Conservation (phyloP, 2,329 filamentous ascomycete species). For the Cladosporium austrohemisphaericum region DNA sequence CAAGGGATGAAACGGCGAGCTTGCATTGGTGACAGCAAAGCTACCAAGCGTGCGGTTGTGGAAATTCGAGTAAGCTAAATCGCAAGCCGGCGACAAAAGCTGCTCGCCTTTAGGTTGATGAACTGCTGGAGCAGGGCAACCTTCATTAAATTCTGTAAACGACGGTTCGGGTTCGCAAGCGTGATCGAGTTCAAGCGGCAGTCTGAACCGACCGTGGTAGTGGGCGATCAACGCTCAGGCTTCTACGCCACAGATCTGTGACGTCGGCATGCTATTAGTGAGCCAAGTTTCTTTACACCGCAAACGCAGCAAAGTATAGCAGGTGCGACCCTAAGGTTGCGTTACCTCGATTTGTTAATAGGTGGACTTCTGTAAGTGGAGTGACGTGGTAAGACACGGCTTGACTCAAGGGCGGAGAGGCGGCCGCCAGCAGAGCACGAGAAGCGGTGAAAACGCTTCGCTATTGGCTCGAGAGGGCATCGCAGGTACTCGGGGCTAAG, state of each 20-base stretch:
- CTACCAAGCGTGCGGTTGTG: background rate
- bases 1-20: slow-evolving; percentile 33
- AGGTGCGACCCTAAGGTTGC: slow-evolving; percentile 11
- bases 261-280: slow-evolving; percentile 24
- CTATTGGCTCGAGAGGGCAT: slow-evolving; percentile 5
- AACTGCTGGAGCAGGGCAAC: slow-evolving; percentile 18
- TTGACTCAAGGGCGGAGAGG: slow-evolving; percentile 14
- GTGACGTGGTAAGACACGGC: slow-evolving; percentile 16
- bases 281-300: slow-evolving; percentile 12
- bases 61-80: background rate
- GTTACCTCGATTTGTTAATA: slow-evolving; percentile 5
- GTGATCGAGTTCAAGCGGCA: slow-evolving; percentile 13
- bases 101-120: slow-evolving; percentile 8
- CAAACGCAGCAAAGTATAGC: slow-evolving; percentile 10
- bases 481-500: slow-evolving; percentile 3
- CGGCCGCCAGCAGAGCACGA: slow-evolving; percentile 6
- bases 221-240: slow-evolving; percentile 30
- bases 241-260: slow-evolving; percentile 22
- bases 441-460: slow-evolving; percentile 11
- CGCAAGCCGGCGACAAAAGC: background rate
- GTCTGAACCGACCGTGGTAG: slow-evolving; percentile 7
- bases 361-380: slow-evolving; percentile 6
- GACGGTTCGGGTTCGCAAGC: slow-evolving; percentile 5
- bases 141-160: slow-evolving; percentile 17
- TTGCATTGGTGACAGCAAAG: slow-evolving; percentile 7